Evolutionary conservation across 108 stramenopile species (phyloP).

Genomic region (Craspedostauros australis): DNA sequence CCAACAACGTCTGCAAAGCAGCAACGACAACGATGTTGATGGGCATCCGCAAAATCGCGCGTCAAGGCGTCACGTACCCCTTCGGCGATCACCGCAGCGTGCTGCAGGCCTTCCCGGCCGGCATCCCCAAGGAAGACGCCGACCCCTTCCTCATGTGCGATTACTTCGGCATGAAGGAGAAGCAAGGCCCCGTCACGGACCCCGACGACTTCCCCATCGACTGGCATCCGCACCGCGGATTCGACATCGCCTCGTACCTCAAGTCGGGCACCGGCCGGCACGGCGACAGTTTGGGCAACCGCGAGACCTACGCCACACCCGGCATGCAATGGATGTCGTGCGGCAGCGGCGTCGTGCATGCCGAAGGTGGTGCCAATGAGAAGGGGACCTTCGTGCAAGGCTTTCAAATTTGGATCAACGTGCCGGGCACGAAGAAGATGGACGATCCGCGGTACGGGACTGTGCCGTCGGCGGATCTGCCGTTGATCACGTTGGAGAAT

Average conservation of each 20-base stretch:
- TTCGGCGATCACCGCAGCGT: conserved; percentile 51
- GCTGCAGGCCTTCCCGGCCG: conserved; percentile 46
- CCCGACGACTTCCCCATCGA: conserved; percentile 46
- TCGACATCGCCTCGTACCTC: conserved; percentile 47
- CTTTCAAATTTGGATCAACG: conserved; percentile 54
- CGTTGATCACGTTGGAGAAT: conserved; percentile 7
- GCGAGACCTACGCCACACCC: conserved; percentile 40
- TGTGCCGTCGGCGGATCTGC: conserved; percentile 34
- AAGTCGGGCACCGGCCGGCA: conserved; percentile 35
- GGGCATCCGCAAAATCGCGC: conserved; percentile 21
- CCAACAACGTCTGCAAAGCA: no score
- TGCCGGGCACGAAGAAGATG: conserved; percentile 28
- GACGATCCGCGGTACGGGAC: conserved; percentile 47
- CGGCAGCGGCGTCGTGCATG: conserved; percentile 50
- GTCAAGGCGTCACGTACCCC: conserved; percentile 37
- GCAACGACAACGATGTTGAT: no score
- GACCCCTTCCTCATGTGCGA: conserved; percentile 73
- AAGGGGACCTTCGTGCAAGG: conserved; percentile 19
- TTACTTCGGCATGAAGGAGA: conserved; percentile 30
- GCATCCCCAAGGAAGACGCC: conserved; percentile 20
- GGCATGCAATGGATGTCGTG: conserved; percentile 61
- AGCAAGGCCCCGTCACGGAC: conserved; percentile 7
- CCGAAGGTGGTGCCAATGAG: conserved; percentile 42
- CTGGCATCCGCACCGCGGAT: conserved; percentile 59
- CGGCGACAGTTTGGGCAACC: conserved; percentile 47